Evolutionary conservation across 306 rosid species (phyloP).

Genomic region (Vigna hirtella): DNA sequence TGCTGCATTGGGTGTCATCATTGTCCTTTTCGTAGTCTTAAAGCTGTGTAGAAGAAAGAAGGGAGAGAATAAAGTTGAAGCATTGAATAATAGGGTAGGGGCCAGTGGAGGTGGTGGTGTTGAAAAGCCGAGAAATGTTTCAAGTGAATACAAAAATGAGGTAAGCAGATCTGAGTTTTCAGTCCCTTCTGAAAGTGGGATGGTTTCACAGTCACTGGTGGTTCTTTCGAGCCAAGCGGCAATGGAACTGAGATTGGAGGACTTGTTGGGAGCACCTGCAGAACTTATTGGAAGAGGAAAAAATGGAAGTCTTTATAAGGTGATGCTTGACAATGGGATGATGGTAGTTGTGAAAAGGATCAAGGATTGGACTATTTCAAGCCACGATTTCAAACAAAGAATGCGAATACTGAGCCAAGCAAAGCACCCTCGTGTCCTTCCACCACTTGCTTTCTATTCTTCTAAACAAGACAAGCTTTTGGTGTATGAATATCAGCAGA

Average conservation of each 20-base stretch:
- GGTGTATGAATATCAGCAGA: constrained; percentile 79
- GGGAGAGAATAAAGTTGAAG: constrained; percentile 52
- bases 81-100: constrained; percentile 42
- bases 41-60: constrained; percentile 55
- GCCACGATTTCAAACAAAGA: constrained; percentile 63
- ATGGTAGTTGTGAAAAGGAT: constrained; percentile 76
- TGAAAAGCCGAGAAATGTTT: constrained; percentile 44
- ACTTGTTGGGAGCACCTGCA: constrained; percentile 81
- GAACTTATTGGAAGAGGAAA: constrained; percentile 88
- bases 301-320: constrained; percentile 81
- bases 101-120: constrained; percentile 44
- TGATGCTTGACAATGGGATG: constrained; percentile 60
- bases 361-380: constrained; percentile 66
- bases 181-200: constrained; percentile 58
- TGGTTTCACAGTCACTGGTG: constrained; percentile 66
- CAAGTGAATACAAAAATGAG: constrained; percentile 56
- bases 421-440: constrained; percentile 64
- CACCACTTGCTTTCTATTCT: constrained; percentile 77
- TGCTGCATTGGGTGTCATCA: constrained; percentile 53
- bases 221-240: constrained; percentile 62
- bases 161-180: constrained; percentile 60
- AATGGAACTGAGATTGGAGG: constrained; percentile 68
- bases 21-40: constrained; percentile 46
- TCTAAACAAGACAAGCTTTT: constrained; percentile 83
- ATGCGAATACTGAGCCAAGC: constrained; percentile 63